phyloP scores from a whole-genome alignment of 23 red algal species.

The Agarophyton chilense region DNA sequence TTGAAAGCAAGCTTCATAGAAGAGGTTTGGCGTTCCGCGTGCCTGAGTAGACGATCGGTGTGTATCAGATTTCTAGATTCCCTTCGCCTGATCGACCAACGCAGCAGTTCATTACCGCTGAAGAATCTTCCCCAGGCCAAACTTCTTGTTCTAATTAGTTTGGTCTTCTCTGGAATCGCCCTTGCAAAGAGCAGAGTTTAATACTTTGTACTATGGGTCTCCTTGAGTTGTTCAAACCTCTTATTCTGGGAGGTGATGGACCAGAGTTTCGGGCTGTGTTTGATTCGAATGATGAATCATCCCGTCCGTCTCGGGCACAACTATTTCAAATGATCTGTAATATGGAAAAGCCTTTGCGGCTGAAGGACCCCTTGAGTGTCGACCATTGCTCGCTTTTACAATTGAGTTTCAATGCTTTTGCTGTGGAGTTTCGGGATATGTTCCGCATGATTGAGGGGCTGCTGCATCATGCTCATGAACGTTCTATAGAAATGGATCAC shows the following conservation, averaged over 20 bases:
- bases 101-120: no score
- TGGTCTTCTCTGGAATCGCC: background rate
- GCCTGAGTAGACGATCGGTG: no score
- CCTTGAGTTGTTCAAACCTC: conserved; percentile 14
- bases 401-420: conserved; percentile 42
- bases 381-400: conserved; percentile 9
- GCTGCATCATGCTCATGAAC: conserved; percentile 11
- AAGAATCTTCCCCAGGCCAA: no score
- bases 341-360: background rate
- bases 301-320: background rate
- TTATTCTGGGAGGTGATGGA: background rate
- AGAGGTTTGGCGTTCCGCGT: no score
- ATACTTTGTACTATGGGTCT: background rate
- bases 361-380: background rate
- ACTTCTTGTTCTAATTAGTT: background rate
- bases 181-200: background rate
- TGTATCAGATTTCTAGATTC: no score
- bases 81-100: no score
- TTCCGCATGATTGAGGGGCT: conserved; percentile 57
- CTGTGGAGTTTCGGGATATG: conserved; percentile 62
- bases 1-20: no score
- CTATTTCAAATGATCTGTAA: conserved; percentile 8
- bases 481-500: conserved; percentile 22
- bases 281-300: background rate
- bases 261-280: background rate